These are phyloP conservation scores for Aegilops umbellulata DNA, from an alignment of 176 grass and related monocot species.

Conservation along the genomic window DNA sequence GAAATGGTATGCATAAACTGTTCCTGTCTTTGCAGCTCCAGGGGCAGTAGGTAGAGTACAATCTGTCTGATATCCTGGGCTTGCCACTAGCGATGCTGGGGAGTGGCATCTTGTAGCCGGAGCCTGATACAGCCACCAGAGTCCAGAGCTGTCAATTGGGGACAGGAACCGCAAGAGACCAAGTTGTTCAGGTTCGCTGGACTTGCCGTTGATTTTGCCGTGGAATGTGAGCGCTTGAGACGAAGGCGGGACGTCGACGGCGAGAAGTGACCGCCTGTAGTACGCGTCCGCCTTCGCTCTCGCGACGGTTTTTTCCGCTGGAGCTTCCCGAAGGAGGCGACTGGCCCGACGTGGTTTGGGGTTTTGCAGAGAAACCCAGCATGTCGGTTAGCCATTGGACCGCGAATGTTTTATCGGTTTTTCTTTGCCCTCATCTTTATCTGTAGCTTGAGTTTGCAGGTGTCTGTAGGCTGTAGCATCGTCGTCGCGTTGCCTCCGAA, in stretches of 20 bases:
- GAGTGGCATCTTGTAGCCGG: background rate
- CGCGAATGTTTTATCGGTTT: background rate
- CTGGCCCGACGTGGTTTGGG: background rate
- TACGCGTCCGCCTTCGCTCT: too few relatives aligned
- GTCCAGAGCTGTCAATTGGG: background rate
- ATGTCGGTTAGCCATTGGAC: background rate
- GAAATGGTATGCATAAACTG: background rate
- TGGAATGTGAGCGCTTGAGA: background rate
- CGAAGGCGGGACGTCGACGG: conserved; percentile 25
- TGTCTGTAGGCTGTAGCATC: too few relatives aligned
- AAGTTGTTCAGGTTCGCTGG: background rate
- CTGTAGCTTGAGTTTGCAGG: too few relatives aligned
- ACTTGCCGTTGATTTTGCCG: background rate
- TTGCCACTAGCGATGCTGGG: background rate
- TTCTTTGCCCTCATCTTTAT: too few relatives aligned
- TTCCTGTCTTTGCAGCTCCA: background rate
- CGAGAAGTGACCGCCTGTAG: conserved; percentile 16
- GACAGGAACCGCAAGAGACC: background rate
- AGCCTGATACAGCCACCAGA: background rate
- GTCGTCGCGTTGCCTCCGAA: too few relatives aligned
- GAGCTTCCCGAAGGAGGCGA: background rate
- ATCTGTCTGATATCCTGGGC: background rate
- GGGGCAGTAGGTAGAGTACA: background rate
- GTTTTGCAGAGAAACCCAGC: background rate
- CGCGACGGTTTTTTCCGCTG: too few relatives aligned